phyloP scores from a whole-genome alignment of 2,329 filamentous ascomycete species.

The Aspergillus awamori region DNA sequence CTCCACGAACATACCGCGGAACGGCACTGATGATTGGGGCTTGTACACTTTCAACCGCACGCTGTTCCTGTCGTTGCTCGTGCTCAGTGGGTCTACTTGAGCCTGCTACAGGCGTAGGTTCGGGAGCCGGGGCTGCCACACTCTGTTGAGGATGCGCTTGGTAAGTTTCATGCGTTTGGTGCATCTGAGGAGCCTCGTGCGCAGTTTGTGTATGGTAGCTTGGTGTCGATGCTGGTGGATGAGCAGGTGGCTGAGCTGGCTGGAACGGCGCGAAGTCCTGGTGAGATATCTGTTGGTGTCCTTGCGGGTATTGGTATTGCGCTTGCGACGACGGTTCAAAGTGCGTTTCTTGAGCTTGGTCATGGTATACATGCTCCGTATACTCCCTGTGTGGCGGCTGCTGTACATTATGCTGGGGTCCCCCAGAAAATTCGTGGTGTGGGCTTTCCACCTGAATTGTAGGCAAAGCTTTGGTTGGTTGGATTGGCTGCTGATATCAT shows the following conservation, averaged over 20 bases:
- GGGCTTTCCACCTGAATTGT: neutral
- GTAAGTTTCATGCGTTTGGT: neutral
- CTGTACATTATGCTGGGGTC: neutral
- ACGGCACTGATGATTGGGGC: constrained; percentile 40
- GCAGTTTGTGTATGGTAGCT: neutral
- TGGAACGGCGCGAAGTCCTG: neutral
- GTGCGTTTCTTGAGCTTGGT: neutral
- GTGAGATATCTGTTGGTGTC: neutral
- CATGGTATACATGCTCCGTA: neutral
- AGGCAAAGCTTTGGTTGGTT: neutral
- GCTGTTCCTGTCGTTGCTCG: neutral
- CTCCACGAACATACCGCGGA: constrained; percentile 50
- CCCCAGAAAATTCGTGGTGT: neutral
- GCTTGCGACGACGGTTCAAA: neutral
- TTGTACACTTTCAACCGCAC: constrained; percentile 1
- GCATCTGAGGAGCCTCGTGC: neutral
- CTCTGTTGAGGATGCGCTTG: neutral
- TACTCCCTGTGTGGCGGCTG: neutral
- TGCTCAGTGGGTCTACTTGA: neutral
- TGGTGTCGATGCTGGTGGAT: neutral
- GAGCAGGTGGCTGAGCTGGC: neutral
- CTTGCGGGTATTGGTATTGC: no score
- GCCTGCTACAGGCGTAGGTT: neutral
- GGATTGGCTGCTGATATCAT: neutral
- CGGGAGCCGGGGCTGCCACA: neutral